These are phyloP conservation scores for Podaxis sp. DNA, from an alignment of 768 basidiomycete species.

Conservation along the genomic window DNA sequence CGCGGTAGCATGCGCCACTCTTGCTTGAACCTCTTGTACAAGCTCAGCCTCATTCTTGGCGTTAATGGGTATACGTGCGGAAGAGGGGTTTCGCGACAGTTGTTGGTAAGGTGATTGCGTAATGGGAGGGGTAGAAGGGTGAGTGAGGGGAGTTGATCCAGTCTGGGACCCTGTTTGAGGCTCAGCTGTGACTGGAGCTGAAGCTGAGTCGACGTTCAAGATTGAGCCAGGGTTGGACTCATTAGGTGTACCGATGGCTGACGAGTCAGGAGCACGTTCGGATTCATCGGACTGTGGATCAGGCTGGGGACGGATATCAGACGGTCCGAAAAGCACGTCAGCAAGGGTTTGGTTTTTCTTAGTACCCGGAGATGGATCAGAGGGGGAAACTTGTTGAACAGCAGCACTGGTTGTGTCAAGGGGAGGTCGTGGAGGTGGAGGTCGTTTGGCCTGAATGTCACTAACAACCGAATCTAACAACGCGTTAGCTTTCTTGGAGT, in stretches of 20 bases:
- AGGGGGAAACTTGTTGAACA: conserved; percentile 19
- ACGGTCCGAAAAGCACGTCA: conserved; percentile 69
- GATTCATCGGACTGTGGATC: conserved; percentile 20
- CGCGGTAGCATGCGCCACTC: conserved; percentile 64
- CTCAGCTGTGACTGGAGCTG: not conserved
- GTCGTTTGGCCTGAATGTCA: conserved; percentile 41
- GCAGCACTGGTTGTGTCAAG: conserved; percentile 20
- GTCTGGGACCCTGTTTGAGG: conserved; percentile 10
- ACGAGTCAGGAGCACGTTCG: conserved; percentile 5
- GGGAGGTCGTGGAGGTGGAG: conserved; percentile 24
- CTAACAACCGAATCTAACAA: conserved; percentile 64
- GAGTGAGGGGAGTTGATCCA: conserved; percentile 19
- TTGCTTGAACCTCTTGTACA: conserved; percentile 64
- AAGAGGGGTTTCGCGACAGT: conserved; percentile 41
- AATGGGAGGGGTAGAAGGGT: conserved; percentile 28
- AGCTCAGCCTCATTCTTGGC: conserved; percentile 56
- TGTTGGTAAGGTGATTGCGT: conserved; percentile 33
- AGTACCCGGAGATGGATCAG: conserved; percentile 32
- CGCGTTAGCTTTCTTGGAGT: conserved; percentile 56
- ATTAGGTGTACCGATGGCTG: conserved; percentile 3
- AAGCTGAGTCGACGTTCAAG: not conserved
- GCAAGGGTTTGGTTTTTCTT: conserved; percentile 76
- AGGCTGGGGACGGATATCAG: conserved; percentile 21
- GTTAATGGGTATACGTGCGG: conserved; percentile 32
- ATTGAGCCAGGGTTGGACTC: conserved; percentile 2